These are phyloP conservation scores for Cladobotryum protrusum DNA, from an alignment of 2,329 filamentous ascomycete genomes.

Conservation along the genomic window DNA sequence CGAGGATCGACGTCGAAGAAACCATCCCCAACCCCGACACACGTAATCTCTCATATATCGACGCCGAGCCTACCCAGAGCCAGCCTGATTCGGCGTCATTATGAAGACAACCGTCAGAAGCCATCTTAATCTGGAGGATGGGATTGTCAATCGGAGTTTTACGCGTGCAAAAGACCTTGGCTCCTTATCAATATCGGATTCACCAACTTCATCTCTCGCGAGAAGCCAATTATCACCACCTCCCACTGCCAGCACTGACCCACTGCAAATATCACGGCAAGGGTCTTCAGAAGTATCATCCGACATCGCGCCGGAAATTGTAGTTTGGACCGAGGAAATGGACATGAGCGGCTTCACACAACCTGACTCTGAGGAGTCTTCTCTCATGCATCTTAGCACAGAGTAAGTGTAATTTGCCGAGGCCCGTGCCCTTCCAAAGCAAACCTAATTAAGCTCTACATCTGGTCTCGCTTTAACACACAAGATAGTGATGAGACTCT, in stretches of 20 bases:
- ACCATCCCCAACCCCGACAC: conserved; percentile 8
- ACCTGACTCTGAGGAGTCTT: conserved; percentile 19
- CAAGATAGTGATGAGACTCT: conserved; percentile 16
- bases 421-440: not conserved
- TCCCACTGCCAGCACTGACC: conserved; percentile 18
- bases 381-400: conserved; percentile 16
- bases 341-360: conserved; percentile 19
- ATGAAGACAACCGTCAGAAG: conserved; percentile 22
- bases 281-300: conserved; percentile 27
- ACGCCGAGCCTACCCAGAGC: conserved; percentile 7
- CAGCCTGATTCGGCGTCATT: conserved; percentile 16
- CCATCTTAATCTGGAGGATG: conserved; percentile 16
- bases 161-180: conserved; percentile 17
- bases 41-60: conserved; percentile 7
- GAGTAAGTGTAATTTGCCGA: conserved; percentile 22
- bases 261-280: conserved; percentile 25
- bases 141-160: conserved; percentile 19
- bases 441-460: too few relatives aligned
- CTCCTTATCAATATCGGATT: conserved; percentile 22
- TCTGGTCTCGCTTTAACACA: not conserved
- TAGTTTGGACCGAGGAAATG: conserved; percentile 40
- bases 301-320: conserved; percentile 36
- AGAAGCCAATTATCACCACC: conserved; percentile 26
- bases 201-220: conserved; percentile 17
- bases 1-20: conserved; percentile 18